Conservation (phyloP, 75 land plant species). For the Pseudotsuga menziesii region DNA sequence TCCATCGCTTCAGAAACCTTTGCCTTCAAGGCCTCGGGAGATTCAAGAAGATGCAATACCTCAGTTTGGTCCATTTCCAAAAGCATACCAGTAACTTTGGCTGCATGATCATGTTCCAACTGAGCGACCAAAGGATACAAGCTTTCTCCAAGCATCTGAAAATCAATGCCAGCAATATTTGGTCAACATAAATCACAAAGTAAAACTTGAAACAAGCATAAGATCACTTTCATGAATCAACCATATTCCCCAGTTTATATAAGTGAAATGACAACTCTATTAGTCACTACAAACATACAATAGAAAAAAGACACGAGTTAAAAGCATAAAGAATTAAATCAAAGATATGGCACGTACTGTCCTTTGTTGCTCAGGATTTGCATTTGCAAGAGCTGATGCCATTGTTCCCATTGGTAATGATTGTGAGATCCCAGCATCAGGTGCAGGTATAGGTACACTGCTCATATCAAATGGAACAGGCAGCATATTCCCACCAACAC, state of each 20-base stretch:
- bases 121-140: slow-evolving; percentile 83
- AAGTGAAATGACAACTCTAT: too few relatives aligned
- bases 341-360: slow-evolving; percentile 37
- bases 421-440: slow-evolving; percentile 50
- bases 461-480: slow-evolving; percentile 71
- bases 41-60: slow-evolving; percentile 85
- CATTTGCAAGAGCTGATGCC: slow-evolving; percentile 93
- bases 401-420: slow-evolving; percentile 62
- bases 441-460: slow-evolving; percentile 39
- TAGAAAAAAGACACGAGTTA: not conserved
- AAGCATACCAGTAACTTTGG: slow-evolving; percentile 97
- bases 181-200: not conserved
- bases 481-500: slow-evolving; percentile 66
- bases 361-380: slow-evolving; percentile 86
- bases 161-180: not conserved
- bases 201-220: not conserved
- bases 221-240: not conserved
- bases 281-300: not conserved
- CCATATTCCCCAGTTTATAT: not conserved
- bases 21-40: slow-evolving; percentile 86
- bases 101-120: slow-evolving; percentile 83
- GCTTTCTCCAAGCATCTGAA: slow-evolving; percentile 85
- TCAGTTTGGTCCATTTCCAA: slow-evolving; percentile 98
- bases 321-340: not conserved
- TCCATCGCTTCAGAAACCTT: slow-evolving; percentile 97